A percentile compares a stretch with the other conserved stretches of the same genome.
These are phyloP conservation scores for Nepenthes alata DNA, from an alignment of 179 eudicot species.

Conservation along the genomic window DNA sequence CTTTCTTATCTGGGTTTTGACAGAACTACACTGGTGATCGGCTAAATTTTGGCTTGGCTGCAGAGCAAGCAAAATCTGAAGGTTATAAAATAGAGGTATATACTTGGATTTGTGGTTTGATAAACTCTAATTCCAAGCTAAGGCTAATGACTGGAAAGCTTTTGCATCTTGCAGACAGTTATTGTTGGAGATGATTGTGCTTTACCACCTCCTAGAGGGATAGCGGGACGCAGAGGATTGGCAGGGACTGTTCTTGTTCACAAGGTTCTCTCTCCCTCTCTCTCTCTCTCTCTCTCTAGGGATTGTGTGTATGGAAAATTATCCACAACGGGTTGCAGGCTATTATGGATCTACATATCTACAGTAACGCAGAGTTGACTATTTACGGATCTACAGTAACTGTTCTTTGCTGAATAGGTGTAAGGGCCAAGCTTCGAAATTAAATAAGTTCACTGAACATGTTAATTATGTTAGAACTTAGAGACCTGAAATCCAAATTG, in stretches of 20 bases:
- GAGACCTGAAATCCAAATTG: too few relatives aligned
- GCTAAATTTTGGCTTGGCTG: slow-evolving; percentile 93
- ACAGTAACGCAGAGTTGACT: too few relatives aligned
- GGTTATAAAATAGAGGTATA: slow-evolving; percentile 87
- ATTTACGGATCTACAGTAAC: too few relatives aligned
- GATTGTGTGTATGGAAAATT: background rate
- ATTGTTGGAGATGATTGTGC: slow-evolving; percentile 98
- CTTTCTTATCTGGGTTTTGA: slow-evolving; percentile 1
- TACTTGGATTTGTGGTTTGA: slow-evolving; percentile 1
- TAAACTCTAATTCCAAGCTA: slow-evolving; percentile 1
- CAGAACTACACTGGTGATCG: slow-evolving; percentile 98
- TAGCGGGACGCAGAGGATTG: slow-evolving; percentile 95
- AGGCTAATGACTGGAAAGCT: background rate
- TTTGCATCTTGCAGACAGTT: slow-evolving; percentile 49
- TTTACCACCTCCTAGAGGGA: slow-evolving; percentile 90
- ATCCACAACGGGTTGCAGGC: background rate
- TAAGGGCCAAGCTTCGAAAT: too few relatives aligned
- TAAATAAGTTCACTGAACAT: too few relatives aligned
- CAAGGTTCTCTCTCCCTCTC: slow-evolving; percentile 39
- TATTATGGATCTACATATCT: too few relatives aligned
- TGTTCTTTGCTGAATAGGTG: too few relatives aligned
- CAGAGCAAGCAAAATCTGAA: slow-evolving; percentile 96
- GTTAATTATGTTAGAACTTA: too few relatives aligned
- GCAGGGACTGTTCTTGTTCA: slow-evolving; percentile 92
- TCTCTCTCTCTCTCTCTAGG: background rate